Evolutionary conservation across 768 basidiomycete species (phyloP), one percentile per base, ranked within the genome.

Genomic region (Tulasnella sp.): DNA sequence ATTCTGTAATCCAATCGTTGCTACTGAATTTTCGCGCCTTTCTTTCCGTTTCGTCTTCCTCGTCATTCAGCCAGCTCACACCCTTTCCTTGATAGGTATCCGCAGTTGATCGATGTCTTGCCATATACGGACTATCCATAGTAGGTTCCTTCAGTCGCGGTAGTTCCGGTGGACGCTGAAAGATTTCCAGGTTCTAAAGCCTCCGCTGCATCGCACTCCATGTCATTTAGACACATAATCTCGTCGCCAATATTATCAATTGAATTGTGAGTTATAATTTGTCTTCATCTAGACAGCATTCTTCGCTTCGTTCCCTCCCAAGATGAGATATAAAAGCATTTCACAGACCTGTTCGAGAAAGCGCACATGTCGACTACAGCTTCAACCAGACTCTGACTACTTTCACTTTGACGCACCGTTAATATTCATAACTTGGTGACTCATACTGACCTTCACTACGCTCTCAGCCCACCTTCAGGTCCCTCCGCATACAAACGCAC

Each of bases 271-370:
- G 47, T 52, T 52, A 9, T 52, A 22, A 6, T 52, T 52, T 8
- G 12, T 26, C 47, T 52, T 2, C 19, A 22, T 29, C 14, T n/a
- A n/a, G 4, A 11, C 63, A 35, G 34, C 4, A 5, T 3, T 36
- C 32, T 64, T 64, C 32, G 63, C 34, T 64, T 64, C 32, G 32
- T 29, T 7, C 32, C 63, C 14, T 64, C 32, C 37, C 5, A 39
- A 40, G 64, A 65, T 65, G 64, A 65, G 39, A 65, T 17, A 26
- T 34, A 36, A 36, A 65, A 44, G 36, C 69, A 47, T 44, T 44
- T 70, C 69, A 70, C 69, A 70, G 69, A 70, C 69, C 69, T 70
- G 69, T 47, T 70, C 69, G 67, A 52, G 69, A 70, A 70, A 44
- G 34, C 47, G 14, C 36, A 65, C n/a, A 65, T 65, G 64, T 65